Evolutionary conservation across 495 filamentous ascomycete genomes (phyloP), one percentile per base, ranked within the genome.

Genomic region (Xylaria palmicola): DNA sequence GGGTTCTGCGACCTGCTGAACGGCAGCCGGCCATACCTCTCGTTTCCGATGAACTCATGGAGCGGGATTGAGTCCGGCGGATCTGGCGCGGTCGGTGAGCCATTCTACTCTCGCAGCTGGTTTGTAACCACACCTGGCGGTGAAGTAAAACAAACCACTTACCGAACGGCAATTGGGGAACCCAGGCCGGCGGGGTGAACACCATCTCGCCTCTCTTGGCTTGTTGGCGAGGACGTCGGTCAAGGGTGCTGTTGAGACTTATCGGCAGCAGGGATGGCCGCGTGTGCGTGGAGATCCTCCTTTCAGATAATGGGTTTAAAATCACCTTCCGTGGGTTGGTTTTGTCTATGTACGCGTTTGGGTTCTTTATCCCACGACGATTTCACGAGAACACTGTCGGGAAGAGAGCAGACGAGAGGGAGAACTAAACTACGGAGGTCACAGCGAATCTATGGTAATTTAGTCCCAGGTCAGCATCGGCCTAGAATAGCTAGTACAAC

Each of bases 51-150:
- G 72, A 96, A 96, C 45, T 95, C 87, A 65, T 82, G 79, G 54
- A 97, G 80, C 0, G 91, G 82, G 62, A 96, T 81, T 27, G 85
- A 85, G 67, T 95, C 91, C 5, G 90, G 90, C 3, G 88, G 80
- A 32, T 87, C 83, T 81, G 44, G 5, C 19, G 30, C 47, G 19
- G 9, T 29, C 41, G 9, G 47, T 70, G 36, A 68, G 59, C 32
- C 17, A 30, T 48, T 34, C 12, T n/a, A 0, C 27, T 41, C 24
- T 63, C 41, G 30, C n/a, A 50, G 8, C 32, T 12, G 19, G 30
- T 30, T 19, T 15, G 12, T 5, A 47, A 26, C n/a, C n/a, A n/a
- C n/a, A n/a, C 12, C 10, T 22, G 15, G 12, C 1, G 53, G 12
- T 8, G 22, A 29, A 26, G 27, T 40, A 47, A 32, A 27, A 30